Conservation (phyloP, 2,329 filamentous ascomycete species). For the Endoconidiophora laricicola region DNA sequence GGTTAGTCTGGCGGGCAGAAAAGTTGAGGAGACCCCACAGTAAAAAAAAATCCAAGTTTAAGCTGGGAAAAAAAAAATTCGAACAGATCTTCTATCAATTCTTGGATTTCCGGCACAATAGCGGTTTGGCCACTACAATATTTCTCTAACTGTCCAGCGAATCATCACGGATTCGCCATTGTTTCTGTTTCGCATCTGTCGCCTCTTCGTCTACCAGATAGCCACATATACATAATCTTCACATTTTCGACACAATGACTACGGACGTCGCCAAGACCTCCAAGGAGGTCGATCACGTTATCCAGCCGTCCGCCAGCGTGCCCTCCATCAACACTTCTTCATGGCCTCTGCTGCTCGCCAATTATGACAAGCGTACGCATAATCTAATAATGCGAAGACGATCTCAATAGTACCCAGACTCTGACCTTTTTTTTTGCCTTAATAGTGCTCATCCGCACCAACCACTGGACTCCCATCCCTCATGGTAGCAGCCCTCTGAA, state of each 20-base stretch:
- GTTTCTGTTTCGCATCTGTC: neutral
- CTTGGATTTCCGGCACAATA: neutral
- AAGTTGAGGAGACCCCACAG: constrained; percentile 1
- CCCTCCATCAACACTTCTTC: constrained; percentile 69
- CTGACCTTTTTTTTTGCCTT: constrained; percentile 15
- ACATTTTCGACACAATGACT: constrained; percentile 20
- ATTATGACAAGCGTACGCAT: constrained; percentile 71
- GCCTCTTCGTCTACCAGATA: neutral
- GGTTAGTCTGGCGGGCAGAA: neutral
- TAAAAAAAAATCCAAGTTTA: constrained; percentile 2
- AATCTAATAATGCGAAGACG: neutral
- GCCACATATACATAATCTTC: neutral
- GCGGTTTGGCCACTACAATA: neutral
- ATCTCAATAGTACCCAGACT: constrained; percentile 7
- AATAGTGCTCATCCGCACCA: constrained; percentile 75
- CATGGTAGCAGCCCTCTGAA: constrained; percentile 80
- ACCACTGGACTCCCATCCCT: constrained; percentile 93
- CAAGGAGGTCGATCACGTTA: constrained; percentile 58
- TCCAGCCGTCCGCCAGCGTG: constrained; percentile 77
- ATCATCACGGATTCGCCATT: neutral
- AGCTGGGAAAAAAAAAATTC: neutral
- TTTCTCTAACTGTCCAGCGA: neutral
- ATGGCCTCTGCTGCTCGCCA: constrained; percentile 90
- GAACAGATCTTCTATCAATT: neutral
- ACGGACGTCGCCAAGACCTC: constrained; percentile 29